Percentiles rank a stretch among this genome's conserved stretches.
Evolutionary conservation across 208 protist genomes (phyloP).

Genomic region (Trypanosoma platydactyli): DNA sequence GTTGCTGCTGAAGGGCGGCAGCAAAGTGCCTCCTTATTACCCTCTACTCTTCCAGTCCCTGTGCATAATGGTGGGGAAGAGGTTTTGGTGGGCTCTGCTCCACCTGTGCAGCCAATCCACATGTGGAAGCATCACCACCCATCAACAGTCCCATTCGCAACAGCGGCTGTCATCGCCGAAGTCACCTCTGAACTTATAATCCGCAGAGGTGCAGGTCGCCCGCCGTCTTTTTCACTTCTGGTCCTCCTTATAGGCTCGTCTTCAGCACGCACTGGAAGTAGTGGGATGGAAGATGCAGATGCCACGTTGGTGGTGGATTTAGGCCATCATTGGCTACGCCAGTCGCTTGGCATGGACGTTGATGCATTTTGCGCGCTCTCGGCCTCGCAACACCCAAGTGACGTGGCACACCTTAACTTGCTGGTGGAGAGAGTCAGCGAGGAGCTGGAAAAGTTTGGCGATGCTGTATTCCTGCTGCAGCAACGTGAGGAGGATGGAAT

Average conservation of each 20-base stretch:
- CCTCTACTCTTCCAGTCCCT: too few relatives aligned
- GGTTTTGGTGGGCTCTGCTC: neutral
- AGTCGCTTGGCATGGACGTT: slow-evolving; percentile 54
- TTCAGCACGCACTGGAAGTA: neutral
- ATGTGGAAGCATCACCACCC: slow-evolving; percentile 10
- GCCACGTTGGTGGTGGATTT: slow-evolving; percentile 53
- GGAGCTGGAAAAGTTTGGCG: slow-evolving; percentile 53
- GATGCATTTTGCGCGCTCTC: slow-evolving; percentile 47
- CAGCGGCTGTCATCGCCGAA: slow-evolving; percentile 11
- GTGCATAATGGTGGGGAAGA: too few relatives aligned
- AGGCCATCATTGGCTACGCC: slow-evolving; percentile 60
- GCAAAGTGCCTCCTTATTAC: too few relatives aligned
- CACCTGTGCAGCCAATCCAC: slow-evolving; percentile 4
- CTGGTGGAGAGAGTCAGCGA: slow-evolving; percentile 46
- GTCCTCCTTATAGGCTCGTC: slow-evolving; percentile 41
- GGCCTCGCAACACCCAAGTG: slow-evolving; percentile 28
- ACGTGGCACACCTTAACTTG: slow-evolving; percentile 33
- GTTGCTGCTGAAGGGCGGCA: slow-evolving; percentile 10
- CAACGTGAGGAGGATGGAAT: slow-evolving; percentile 39
- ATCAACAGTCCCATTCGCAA: slow-evolving; percentile 3
- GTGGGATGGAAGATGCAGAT: slow-evolving; percentile 12
- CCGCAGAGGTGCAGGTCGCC: neutral
- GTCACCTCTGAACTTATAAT: slow-evolving; percentile 22
- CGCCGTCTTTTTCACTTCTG: slow-evolving; percentile 32
- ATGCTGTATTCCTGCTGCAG: slow-evolving; percentile 39